Base-by-base conservation (phyloP, 2,329 filamentous ascomycete genomes). In the Pyrenophora tritici-repentis region DNA sequence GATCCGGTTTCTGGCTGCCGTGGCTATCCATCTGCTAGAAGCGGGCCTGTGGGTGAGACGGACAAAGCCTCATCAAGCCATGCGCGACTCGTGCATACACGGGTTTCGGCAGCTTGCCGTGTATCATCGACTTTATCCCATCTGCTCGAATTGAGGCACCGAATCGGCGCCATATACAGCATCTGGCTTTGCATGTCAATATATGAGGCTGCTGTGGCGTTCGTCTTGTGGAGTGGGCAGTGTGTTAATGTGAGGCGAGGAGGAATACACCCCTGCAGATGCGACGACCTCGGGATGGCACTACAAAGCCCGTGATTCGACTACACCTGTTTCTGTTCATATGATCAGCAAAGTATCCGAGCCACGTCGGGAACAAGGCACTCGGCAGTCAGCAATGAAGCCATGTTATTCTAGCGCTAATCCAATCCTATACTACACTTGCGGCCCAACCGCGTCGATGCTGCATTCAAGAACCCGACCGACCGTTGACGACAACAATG, bases 401-500 rank as follows among this genome's bases (percentile, higher is more conserved):
- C 52, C 47, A 46, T 47, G 33, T 52, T 38, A 53, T 49, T 64
- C 61, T 64, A 47, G 31, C 56, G 54, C 55, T 51, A 54, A 47
- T 32, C 41, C 41, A 43, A 50, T 42, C 36, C 52, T 61, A 62
- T 61, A 38, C 33, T 59, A 61, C 58, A 59, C 43, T 50, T 66
- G 61, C 58, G 56, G 61, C 63, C 63, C 58, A 55, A 65, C 55
- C 47, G 45, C 44, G 45, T 56, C 41, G 35, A 22, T 35, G 37
- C 45, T 42, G 32, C 38, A 20, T 24, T 41, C 22, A 41, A 45
- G 42, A 51, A 55, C 56, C 53, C 55, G 46, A 56, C 16, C n/a
- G 34, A 26, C 55, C 45, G 53, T 59, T 57, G 47, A 53, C 59
- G 59, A 56, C 56, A 61, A 52, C 54, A 56, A 47, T 59, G 58